These are phyloP conservation scores for Omphalea diandra DNA, from an alignment of 441 rosid genomes.

Conservation along the genomic window DNA sequence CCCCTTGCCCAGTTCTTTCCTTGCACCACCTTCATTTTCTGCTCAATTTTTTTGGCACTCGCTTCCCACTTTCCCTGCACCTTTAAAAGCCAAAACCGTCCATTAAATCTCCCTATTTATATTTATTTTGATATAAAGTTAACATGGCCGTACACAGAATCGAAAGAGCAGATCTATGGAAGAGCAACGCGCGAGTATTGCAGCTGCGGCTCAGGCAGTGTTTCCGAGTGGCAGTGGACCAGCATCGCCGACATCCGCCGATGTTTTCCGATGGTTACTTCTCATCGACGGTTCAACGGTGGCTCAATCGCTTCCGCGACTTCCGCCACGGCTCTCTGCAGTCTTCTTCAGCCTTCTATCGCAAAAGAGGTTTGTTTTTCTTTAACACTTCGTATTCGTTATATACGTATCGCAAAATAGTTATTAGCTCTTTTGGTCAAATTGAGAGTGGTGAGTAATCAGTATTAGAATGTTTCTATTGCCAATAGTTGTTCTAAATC, in stretches of 20 bases:
- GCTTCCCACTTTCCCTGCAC: neutral
- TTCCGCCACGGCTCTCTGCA: conserved; percentile 76
- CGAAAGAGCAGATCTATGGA: conserved; percentile 80
- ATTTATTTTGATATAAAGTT: neutral
- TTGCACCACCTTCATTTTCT: neutral
- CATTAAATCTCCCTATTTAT: neutral
- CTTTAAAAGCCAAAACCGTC: neutral
- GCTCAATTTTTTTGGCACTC: neutral
- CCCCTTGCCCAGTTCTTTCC: neutral
- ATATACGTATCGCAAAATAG: too few relatives aligned
- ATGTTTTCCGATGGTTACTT: conserved; percentile 54
- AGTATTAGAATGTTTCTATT: neutral
- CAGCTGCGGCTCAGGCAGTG: conserved; percentile 73
- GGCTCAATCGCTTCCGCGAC: conserved; percentile 54
- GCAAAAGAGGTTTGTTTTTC: conserved; percentile 53
- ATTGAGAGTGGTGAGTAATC: conserved; percentile 5
- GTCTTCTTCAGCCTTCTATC: conserved; percentile 65
- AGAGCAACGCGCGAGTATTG: conserved; percentile 52
- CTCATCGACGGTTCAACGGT: conserved; percentile 59
- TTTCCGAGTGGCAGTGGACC: conserved; percentile 78
- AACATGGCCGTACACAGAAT: conserved; percentile 57
- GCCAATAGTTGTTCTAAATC: neutral
- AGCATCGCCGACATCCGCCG: conserved; percentile 49
- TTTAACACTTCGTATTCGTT: neutral
- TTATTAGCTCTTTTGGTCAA: neutral